Percentiles rank a stretch among this genome's conserved stretches.
Conservation (phyloP, 176 grass and related monocot species). For the Phoenix dactylifera region DNA sequence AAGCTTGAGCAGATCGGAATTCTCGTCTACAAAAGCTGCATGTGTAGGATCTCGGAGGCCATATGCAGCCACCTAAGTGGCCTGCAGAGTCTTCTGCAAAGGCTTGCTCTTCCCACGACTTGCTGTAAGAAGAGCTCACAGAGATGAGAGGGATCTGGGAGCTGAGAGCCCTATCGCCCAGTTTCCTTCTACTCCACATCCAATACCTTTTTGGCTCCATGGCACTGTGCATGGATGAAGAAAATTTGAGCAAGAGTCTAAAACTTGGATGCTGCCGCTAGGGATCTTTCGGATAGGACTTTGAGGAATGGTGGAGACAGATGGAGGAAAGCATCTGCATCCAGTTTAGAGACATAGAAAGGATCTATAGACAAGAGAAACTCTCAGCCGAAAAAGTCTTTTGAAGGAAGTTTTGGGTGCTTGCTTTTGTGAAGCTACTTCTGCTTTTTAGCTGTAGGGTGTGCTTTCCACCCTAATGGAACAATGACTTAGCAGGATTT, state of each 20-base stretch:
- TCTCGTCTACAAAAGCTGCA: constrained; percentile 20
- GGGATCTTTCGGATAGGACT: no score
- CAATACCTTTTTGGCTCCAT: constrained; percentile 8
- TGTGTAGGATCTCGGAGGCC: constrained; percentile 17
- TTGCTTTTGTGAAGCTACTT: no score
- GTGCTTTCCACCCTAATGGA: no score
- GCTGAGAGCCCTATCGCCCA: background rate
- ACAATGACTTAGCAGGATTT: no score
- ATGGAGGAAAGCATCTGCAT: no score
- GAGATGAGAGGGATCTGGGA: background rate
- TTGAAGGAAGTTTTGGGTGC: no score
- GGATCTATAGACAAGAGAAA: no score
- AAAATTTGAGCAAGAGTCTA: background rate
- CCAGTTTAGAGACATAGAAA: no score
- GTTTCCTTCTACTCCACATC: constrained; percentile 1
- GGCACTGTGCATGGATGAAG: background rate
- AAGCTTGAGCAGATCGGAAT: constrained; percentile 16
- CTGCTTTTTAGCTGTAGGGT: no score
- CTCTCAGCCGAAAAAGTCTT: no score
- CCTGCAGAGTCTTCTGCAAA: constrained; percentile 19
- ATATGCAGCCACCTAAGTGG: constrained; percentile 11
- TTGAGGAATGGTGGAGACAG: no score
- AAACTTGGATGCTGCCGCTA: no score
- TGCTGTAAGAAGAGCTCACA: background rate
- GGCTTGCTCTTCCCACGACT: constrained; percentile 17